Conservation (phyloP, 345 rosid genomes). For the Sisymbrium altissimum region DNA sequence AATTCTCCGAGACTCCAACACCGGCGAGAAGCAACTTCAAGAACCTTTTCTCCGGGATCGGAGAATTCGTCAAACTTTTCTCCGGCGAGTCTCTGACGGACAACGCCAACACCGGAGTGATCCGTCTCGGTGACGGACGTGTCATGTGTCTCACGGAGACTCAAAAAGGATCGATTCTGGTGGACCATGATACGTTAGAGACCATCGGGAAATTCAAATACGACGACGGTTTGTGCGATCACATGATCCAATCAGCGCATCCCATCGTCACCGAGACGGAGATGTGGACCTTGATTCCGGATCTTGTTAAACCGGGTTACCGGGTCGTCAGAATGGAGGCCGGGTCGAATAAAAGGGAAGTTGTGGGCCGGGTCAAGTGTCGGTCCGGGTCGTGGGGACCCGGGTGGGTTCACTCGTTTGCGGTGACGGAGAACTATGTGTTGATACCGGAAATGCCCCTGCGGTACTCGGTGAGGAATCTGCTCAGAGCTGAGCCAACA, state of each 20-base stretch:
- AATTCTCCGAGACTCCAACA: slow-evolving; percentile 87
- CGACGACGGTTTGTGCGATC: slow-evolving; percentile 62
- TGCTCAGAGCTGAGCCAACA: slow-evolving; percentile 87
- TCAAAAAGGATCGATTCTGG: slow-evolving; percentile 76
- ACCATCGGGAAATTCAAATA: slow-evolving; percentile 73
- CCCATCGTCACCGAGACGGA: slow-evolving; percentile 78
- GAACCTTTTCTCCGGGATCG: slow-evolving; percentile 62
- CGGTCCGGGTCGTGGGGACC: slow-evolving; percentile 76
- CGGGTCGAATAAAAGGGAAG: slow-evolving; percentile 74
- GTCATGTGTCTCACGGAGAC: slow-evolving; percentile 92
- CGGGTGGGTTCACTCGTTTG: slow-evolving; percentile 97
- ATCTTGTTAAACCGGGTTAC: slow-evolving; percentile 74
- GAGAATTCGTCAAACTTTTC: slow-evolving; percentile 65
- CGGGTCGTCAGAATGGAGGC: slow-evolving; percentile 76
- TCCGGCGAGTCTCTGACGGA: slow-evolving; percentile 89
- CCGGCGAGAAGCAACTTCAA: slow-evolving; percentile 30
- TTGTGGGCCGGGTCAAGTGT: slow-evolving; percentile 75
- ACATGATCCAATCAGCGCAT: slow-evolving; percentile 80
- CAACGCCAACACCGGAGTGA: slow-evolving; percentile 88
- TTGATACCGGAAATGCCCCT: slow-evolving; percentile 92
- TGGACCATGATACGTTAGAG: slow-evolving; percentile 65
- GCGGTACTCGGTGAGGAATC: slow-evolving; percentile 72
- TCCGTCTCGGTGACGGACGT: slow-evolving; percentile 81
- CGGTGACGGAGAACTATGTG: slow-evolving; percentile 79
- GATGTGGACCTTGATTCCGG: slow-evolving; percentile 79